These are phyloP conservation scores for Myxozyma geophila DNA, from an alignment of 805 yeast genomes.

Conservation along the genomic window DNA sequence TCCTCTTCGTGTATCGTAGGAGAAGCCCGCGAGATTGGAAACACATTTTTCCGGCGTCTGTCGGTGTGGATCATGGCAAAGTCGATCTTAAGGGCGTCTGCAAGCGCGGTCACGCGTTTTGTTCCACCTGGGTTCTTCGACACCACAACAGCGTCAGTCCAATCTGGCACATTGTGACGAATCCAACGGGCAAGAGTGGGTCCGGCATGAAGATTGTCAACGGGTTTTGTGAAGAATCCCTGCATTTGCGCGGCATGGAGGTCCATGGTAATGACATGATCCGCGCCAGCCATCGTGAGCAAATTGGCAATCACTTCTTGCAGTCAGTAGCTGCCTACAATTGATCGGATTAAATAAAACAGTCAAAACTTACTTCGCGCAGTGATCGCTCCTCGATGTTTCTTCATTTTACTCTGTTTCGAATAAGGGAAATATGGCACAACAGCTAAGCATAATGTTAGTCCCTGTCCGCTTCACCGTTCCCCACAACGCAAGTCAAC, in stretches of 20 bases:
- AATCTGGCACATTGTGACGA: constrained; percentile 82
- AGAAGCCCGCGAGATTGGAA: constrained; percentile 46
- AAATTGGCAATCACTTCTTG: constrained; percentile 83
- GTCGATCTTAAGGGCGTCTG: constrained; percentile 93
- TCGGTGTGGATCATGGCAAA: constrained; percentile 99
- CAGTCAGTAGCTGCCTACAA: background rate
- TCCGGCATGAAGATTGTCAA: constrained; percentile 93
- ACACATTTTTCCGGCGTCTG: constrained; percentile 83
- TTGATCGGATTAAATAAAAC: background rate
- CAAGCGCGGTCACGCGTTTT: constrained; percentile 94
- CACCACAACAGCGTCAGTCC: constrained; percentile 88
- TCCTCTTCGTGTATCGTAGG: constrained; percentile 29
- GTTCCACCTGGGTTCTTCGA: constrained; percentile 99
- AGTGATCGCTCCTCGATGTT: constrained; percentile 97
- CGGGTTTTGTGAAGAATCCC: constrained; percentile 97
- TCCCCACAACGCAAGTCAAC: background rate
- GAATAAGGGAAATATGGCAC: constrained; percentile 98
- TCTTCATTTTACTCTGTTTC: constrained; percentile 97
- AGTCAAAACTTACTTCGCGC: constrained; percentile 59
- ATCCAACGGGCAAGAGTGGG: constrained; percentile 98
- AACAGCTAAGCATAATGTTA: constrained; percentile 59
- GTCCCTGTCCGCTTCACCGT: background rate
- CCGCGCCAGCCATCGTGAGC: constrained; percentile 97
- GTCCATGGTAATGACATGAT: constrained; percentile 97
- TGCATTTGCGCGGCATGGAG: constrained; percentile 98